phyloP scores from a whole-genome alignment of 108 stramenopile genomes.

The Bacterosira constricta region DNA sequence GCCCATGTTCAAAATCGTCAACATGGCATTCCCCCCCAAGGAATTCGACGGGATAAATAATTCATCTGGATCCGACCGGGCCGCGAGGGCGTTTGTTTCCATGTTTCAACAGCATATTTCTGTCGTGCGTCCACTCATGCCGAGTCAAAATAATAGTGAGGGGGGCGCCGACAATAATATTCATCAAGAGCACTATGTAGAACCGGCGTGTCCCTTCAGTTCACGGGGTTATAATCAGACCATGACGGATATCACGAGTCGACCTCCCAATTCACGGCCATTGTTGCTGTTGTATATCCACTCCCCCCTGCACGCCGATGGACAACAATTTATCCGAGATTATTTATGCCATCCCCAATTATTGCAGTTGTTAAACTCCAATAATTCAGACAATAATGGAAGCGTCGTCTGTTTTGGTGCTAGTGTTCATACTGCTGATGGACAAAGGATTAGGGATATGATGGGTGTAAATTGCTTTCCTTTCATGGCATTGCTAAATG shows the following conservation, averaged over 20 bases:
- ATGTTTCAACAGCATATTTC: slow-evolving; percentile 44
- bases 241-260: slow-evolving; percentile 14
- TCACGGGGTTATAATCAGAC: slow-evolving; percentile 42
- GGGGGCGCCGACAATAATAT: slow-evolving; percentile 5
- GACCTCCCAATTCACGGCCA: slow-evolving; percentile 22
- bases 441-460: slow-evolving; percentile 59
- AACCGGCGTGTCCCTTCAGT: slow-evolving; percentile 51
- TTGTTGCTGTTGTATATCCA: slow-evolving; percentile 74
- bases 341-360: slow-evolving; percentile 58
- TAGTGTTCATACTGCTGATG: slow-evolving; percentile 76
- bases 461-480: slow-evolving; percentile 71
- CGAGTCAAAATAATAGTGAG: neutral
- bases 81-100: slow-evolving; percentile 64
- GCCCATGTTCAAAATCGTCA: slow-evolving; percentile 47
- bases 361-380: slow-evolving; percentile 41
- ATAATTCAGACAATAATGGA: slow-evolving; percentile 11
- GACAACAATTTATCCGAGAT: slow-evolving; percentile 42
- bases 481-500: slow-evolving; percentile 60
- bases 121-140: slow-evolving; percentile 12
- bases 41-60: slow-evolving; percentile 69
- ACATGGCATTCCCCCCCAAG: slow-evolving; percentile 50
- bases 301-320: slow-evolving; percentile 66
- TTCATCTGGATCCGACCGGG: slow-evolving; percentile 56
- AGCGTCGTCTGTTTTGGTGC: slow-evolving; percentile 55
- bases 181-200: slow-evolving; percentile 44